Evolutionary conservation across 495 filamentous ascomycete genomes (phyloP).

Genomic region (Penicillium manginii): DNA sequence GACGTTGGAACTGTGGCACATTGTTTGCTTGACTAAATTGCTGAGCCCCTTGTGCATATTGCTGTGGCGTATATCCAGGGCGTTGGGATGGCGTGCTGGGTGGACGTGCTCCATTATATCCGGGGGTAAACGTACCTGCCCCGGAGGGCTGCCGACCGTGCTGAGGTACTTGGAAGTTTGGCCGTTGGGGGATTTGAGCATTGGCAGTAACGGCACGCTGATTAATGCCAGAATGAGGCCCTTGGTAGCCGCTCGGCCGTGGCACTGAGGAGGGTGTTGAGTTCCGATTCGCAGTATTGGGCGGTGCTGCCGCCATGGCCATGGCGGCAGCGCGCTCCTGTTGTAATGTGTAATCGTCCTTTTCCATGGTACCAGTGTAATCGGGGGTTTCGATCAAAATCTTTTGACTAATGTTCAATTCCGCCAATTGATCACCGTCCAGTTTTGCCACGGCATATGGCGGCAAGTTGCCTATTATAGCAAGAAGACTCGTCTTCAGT

Average conservation of each 20-base stretch:
- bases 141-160: slow-evolving; percentile 47
- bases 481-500: slow-evolving; percentile 69
- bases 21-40: slow-evolving; percentile 44
- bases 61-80: slow-evolving; percentile 38
- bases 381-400: slow-evolving; percentile 71
- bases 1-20: slow-evolving; percentile 43
- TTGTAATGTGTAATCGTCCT: slow-evolving; percentile 65
- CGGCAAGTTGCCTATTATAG: slow-evolving; percentile 75
- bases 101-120: slow-evolving; percentile 40
- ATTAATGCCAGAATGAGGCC: slow-evolving; percentile 36
- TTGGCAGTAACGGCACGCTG: slow-evolving; percentile 40
- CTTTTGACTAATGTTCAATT: slow-evolving; percentile 82
- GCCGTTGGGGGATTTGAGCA: slow-evolving; percentile 36
- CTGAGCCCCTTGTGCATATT: slow-evolving; percentile 40
- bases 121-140: slow-evolving; percentile 37
- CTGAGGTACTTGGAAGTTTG: slow-evolving; percentile 42
- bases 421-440: slow-evolving; percentile 79
- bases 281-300: slow-evolving; percentile 32
- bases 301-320: slow-evolving; percentile 25
- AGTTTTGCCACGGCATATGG: slow-evolving; percentile 86
- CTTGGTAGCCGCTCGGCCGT: slow-evolving; percentile 36
- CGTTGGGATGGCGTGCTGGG: slow-evolving; percentile 51
- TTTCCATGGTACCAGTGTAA: slow-evolving; percentile 82
- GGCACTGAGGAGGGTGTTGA: slow-evolving; percentile 32
- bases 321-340: slow-evolving; percentile 41